Conservation (phyloP, 331 rosid genomes). For the Quercus phellos region DNA sequence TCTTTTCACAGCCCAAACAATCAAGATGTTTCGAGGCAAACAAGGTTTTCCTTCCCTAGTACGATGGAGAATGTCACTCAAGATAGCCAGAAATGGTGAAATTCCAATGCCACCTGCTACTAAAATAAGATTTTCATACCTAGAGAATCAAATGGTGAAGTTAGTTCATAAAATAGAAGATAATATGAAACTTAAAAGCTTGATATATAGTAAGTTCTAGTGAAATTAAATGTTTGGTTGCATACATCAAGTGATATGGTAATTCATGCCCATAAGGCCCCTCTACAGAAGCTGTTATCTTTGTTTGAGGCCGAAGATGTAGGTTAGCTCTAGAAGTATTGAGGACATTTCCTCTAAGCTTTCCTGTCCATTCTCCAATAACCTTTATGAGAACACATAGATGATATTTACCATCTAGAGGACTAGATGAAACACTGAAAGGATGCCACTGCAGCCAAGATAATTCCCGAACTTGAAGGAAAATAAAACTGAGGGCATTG, state of each 20-base stretch:
- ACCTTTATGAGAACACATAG: conserved; percentile 80
- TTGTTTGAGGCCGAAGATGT: conserved; percentile 15
- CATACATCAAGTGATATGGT: conserved; percentile 78
- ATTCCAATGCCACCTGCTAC: conserved; percentile 98
- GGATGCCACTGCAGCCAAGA: conserved; percentile 99
- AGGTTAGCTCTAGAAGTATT: conserved; percentile 23
- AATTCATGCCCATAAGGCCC: conserved; percentile 94
- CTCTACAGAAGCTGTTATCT: conserved; percentile 69
- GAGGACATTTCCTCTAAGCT: conserved; percentile 41
- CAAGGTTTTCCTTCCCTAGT: conserved; percentile 68
- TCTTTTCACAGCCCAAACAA: conserved; percentile 84
- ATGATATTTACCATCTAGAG: conserved; percentile 80
- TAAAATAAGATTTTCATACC: conserved; percentile 79
- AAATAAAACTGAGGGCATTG: conserved; percentile 95
- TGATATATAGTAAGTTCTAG: neutral
- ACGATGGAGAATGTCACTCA: conserved; percentile 84
- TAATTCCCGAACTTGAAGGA: conserved; percentile 73
- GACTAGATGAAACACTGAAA: conserved; percentile 92
- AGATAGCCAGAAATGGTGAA: conserved; percentile 85
- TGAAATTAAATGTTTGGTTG: neutral
- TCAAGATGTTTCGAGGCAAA: conserved; percentile 47
- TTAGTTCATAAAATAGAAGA: conserved; percentile 6
- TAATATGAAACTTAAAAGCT: neutral
- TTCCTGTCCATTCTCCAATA: conserved; percentile 82
- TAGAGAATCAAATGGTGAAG: conserved; percentile 23